A percentile compares a stretch with the other conserved stretches of the same genome.
phyloP scores from a whole-genome alignment of 129 eudicot genomes.

The Calendula officinalis region DNA sequence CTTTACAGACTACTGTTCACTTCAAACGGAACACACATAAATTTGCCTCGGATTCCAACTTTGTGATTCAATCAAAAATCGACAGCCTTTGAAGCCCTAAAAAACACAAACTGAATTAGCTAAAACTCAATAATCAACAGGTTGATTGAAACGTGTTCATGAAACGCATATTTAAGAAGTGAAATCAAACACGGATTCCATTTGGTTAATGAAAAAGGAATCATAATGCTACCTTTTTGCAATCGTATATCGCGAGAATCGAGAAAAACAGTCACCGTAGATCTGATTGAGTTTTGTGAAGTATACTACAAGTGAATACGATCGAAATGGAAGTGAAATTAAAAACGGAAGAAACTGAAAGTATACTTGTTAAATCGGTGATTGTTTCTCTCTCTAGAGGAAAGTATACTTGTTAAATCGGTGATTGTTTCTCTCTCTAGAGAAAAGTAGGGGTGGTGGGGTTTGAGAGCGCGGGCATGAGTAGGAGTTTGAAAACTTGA shows the following conservation, averaged over 20 bases:
- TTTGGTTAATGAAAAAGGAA: neutral
- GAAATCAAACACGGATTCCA: constrained; percentile 5
- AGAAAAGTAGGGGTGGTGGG: constrained; percentile 35
- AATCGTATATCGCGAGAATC: constrained; percentile 27
- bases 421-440: constrained; percentile 4
- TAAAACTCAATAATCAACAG: neutral
- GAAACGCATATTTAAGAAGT: constrained; percentile 4
- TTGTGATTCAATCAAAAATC: constrained; percentile 24
- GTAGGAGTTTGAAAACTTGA: constrained; percentile 35
- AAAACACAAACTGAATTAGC: constrained; percentile 7
- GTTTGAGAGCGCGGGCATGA: constrained; percentile 42
- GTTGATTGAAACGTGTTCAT: neutral
- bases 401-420: neutral
- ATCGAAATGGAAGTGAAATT: constrained; percentile 2
- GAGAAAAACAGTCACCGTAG: constrained; percentile 24
- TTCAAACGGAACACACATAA: constrained; percentile 35
- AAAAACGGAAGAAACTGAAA: neutral
- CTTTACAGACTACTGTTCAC: constrained; percentile 52
- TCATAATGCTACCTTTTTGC: constrained; percentile 8
- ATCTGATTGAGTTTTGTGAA: constrained; percentile 10
- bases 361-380: neutral
- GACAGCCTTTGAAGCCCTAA: constrained; percentile 35
- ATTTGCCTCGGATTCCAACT: constrained; percentile 51
- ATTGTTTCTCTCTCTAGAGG: too few species aligned
- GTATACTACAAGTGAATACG: constrained; percentile 16